phyloP scores from a whole-genome alignment of 345 rosid species.

The Brassica cretica region DNA sequence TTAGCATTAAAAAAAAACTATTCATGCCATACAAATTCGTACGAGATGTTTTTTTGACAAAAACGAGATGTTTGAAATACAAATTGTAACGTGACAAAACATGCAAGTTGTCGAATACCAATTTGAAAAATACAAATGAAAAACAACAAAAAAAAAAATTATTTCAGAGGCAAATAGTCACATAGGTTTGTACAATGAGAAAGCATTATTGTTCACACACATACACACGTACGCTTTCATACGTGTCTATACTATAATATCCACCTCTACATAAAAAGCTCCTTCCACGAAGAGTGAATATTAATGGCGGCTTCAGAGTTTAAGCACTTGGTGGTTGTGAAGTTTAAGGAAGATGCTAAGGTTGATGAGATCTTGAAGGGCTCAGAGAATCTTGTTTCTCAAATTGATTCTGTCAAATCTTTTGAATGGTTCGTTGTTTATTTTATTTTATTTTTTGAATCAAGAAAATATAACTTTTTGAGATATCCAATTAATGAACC shows the following conservation, averaged over 20 bases:
- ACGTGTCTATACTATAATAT: slow-evolving; percentile 19
- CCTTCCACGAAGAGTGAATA: slow-evolving; percentile 18
- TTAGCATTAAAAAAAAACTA: neutral
- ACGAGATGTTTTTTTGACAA: slow-evolving; percentile 12
- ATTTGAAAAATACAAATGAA: slow-evolving; percentile 21
- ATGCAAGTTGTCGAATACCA: slow-evolving; percentile 35
- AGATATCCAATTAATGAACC: neutral
- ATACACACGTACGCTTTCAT: slow-evolving; percentile 31
- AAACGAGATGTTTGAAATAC: slow-evolving; percentile 1
- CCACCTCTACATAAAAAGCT: slow-evolving; percentile 26
- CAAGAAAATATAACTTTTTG: neutral
- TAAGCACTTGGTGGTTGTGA: slow-evolving; percentile 84
- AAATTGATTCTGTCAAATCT: slow-evolving; percentile 77
- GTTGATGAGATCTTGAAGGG: slow-evolving; percentile 80
- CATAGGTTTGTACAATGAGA: slow-evolving; percentile 20
- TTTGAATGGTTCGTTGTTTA: slow-evolving; percentile 61
- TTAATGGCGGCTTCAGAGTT: slow-evolving; percentile 54
- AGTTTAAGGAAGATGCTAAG: slow-evolving; percentile 70
- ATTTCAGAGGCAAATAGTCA: slow-evolving; percentile 30
- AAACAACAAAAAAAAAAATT: slow-evolving; percentile 3
- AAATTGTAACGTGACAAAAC: slow-evolving; percentile 28
- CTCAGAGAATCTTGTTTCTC: slow-evolving; percentile 72
- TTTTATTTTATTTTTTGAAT: neutral
- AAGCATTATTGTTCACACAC: slow-evolving; percentile 37
- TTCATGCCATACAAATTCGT: neutral